These are phyloP conservation scores for Kandelia obovata DNA, from an alignment of 345 rosid species.

Conservation along the genomic window DNA sequence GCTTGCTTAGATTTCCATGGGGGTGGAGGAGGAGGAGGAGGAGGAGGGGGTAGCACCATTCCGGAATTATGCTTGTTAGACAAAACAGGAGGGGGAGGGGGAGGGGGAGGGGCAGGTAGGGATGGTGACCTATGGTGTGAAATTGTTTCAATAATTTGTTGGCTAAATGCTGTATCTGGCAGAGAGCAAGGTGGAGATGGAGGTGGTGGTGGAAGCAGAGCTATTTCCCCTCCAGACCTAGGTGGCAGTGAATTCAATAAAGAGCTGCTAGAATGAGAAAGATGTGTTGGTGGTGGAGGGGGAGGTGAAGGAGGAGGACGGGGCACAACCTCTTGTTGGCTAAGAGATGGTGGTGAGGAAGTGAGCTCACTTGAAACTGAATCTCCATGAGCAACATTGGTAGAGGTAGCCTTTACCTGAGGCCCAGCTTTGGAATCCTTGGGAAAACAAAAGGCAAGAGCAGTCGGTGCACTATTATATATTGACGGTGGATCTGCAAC, in stretches of 20 bases:
- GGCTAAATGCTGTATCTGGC: constrained; percentile 31
- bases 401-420: constrained; percentile 33
- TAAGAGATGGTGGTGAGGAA: constrained; percentile 40
- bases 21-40: constrained; percentile 37
- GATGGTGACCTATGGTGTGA: constrained; percentile 25
- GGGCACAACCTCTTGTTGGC: constrained; percentile 23
- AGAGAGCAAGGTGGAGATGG: constrained; percentile 30
- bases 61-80: constrained; percentile 39
- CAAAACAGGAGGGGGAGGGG: constrained; percentile 48
- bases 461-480: constrained; percentile 74
- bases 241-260: constrained; percentile 1
- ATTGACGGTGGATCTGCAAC: constrained; percentile 74
- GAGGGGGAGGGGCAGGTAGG: constrained; percentile 51
- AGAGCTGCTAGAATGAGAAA: constrained; percentile 8
- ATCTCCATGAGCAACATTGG: constrained; percentile 20
- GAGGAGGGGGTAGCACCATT: constrained; percentile 44
- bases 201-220: constrained; percentile 12
- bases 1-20: constrained; percentile 7
- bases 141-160: constrained; percentile 24
- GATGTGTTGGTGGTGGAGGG: constrained; percentile 20
- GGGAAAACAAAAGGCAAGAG: constrained; percentile 45
- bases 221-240: constrained; percentile 14
- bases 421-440: constrained; percentile 46
- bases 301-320: constrained; percentile 29
- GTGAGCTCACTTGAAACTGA: constrained; percentile 39